Base-by-base conservation (phyloP, 495 filamentous ascomycete genomes). In the Wilcoxina mikolae region DNA sequence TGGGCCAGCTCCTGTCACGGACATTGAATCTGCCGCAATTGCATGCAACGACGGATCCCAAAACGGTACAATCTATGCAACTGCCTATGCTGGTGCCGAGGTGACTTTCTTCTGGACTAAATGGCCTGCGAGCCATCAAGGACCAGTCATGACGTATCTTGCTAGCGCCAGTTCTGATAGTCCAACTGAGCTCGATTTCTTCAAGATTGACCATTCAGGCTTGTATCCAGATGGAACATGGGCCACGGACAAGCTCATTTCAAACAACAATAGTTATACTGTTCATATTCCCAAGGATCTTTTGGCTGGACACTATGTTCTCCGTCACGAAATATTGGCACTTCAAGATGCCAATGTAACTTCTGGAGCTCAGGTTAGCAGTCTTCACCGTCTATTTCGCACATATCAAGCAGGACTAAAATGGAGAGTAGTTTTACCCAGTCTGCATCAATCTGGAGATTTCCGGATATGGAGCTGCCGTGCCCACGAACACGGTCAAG, bases 271-370 rank as follows among this genome's bases (percentile, higher is more conserved):
- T 72, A 78, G 72, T 59, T 80, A 78, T 76, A 74, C 78, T 49
- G 76, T 86, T 46, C 79, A 77, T 49, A 83, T 91, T 62, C 85
- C 85, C 35, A 62, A 70, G 24, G 67, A 68, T 63, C 75, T 88
- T 46, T 76, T 74, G 28, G 58, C 80, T 17, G 84, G 84, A 29
- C 81, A 84, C 72, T 91, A 87, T 62, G 80, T 91, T 56, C 71
- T 91, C 27, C 82, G 85, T 29, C 82, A 87, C 68, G 85, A 91
- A 67, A 83, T 88, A 60, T 82, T 89, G 53, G 84, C 79, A 27
- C 78, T 91, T 20, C 84, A 89, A 71, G 72, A 74, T 17, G 82
- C 78, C 7, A 70, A 64, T 15, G 56, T 69, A 18, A 56, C 59
- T 23, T 72, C 83, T 64, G 83, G 84, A 46, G 82, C 85, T 10